Conservation (phyloP, 208 protist genomes). For the Novymonas esmeraldas region DNA sequence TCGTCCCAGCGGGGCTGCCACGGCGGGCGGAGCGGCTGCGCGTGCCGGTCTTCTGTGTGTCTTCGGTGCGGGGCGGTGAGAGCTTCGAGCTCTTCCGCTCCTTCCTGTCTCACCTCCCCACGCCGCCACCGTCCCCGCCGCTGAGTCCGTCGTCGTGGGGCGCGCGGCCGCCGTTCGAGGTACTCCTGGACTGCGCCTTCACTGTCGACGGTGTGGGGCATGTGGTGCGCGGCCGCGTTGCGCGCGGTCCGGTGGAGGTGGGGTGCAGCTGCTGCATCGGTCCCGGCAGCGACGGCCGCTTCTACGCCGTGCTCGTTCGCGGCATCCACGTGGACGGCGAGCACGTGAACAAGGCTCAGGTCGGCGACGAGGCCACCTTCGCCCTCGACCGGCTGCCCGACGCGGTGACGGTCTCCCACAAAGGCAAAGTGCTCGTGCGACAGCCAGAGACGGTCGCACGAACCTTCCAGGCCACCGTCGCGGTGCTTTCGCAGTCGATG, state of each 20-base stretch:
- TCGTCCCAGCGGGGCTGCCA: slow-evolving; percentile 7
- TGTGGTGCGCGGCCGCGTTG: slow-evolving; percentile 94
- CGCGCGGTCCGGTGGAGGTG: slow-evolving; percentile 80
- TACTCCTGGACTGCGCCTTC: slow-evolving; percentile 81
- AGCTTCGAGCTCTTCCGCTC: slow-evolving; percentile 62
- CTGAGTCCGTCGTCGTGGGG: slow-evolving; percentile 19
- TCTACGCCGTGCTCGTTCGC: slow-evolving; percentile 77
- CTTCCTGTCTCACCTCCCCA: slow-evolving; percentile 48
- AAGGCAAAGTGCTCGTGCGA: slow-evolving; percentile 69
- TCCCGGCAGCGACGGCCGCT: slow-evolving; percentile 90
- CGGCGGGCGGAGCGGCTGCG: slow-evolving; percentile 39
- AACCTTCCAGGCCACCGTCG: slow-evolving; percentile 43
- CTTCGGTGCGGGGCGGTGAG: slow-evolving; percentile 45
- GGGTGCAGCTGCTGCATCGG: slow-evolving; percentile 92
- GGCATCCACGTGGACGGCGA: slow-evolving; percentile 94
- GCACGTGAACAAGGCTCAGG: slow-evolving; percentile 87
- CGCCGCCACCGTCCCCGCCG: slow-evolving; percentile 18
- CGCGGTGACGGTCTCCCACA: slow-evolving; percentile 55
- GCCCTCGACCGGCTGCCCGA: slow-evolving; percentile 86
- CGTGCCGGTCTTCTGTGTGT: slow-evolving; percentile 73
- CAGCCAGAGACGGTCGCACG: slow-evolving; percentile 26
- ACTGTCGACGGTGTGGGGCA: slow-evolving; percentile 87
- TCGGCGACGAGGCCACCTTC: slow-evolving; percentile 91
- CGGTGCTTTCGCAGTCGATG: slow-evolving; percentile 65
- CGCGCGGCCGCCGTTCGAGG: slow-evolving; percentile 67